These are phyloP conservation scores for Sordaria brevicollis DNA, from an alignment of 495 filamentous ascomycete species.

Conservation along the genomic window DNA sequence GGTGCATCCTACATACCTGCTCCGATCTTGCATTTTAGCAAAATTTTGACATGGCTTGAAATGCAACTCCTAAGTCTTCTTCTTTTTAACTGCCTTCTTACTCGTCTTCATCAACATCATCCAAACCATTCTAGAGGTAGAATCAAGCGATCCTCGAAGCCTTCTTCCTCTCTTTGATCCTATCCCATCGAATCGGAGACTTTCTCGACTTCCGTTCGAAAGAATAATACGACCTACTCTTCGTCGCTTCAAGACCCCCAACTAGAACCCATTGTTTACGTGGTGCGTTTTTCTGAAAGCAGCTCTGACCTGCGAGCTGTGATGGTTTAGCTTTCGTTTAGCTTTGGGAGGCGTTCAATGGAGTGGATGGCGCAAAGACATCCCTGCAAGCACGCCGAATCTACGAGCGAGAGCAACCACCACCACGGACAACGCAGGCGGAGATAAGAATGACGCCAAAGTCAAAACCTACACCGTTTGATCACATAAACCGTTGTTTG, in stretches of 20 bases:
- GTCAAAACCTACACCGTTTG: background rate
- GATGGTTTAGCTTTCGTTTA: background rate
- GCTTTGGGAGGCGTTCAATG: background rate
- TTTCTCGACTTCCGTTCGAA: background rate
- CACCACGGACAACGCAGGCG: background rate
- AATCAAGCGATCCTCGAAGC: too few species aligned
- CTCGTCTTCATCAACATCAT: too few species aligned
- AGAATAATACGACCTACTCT: background rate
- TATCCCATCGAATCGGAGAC: background rate
- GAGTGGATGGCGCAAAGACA: slow-evolving; percentile 12
- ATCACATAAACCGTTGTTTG: background rate
- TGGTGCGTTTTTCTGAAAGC: background rate
- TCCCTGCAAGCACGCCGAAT: slow-evolving; percentile 15
- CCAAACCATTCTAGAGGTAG: too few species aligned
- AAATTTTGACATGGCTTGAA: too few species aligned
- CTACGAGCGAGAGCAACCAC: background rate
- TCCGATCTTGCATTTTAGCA: too few species aligned
- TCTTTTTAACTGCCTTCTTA: too few species aligned
- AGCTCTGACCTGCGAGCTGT: background rate
- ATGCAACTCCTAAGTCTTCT: too few species aligned
- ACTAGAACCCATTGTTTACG: background rate
- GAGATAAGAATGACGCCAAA: background rate
- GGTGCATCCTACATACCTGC: too few species aligned
- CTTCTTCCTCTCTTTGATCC: too few species aligned
- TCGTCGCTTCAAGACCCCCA: background rate